phyloP scores from a whole-genome alignment of 805 yeast species.

The Yamadazyma philogaea region DNA sequence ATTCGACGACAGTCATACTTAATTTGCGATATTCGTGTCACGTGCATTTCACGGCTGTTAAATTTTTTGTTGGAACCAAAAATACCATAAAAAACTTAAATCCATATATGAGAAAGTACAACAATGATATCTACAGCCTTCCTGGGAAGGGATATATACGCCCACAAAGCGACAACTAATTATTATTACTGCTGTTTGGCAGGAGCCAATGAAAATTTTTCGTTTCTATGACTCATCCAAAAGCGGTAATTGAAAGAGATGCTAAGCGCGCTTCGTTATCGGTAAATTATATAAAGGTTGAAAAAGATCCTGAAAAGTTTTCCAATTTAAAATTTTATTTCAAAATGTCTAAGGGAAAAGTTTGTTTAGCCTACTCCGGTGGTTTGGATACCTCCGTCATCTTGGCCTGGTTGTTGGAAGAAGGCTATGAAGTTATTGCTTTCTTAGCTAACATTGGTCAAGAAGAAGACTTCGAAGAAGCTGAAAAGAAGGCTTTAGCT shows the following conservation, averaged over 20 bases:
- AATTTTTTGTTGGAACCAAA: no score
- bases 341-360: slow-evolving; percentile 93
- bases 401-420: slow-evolving; percentile 95
- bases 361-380: slow-evolving; percentile 98
- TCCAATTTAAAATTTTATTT: slow-evolving; percentile 3
- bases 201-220: slow-evolving; percentile 7
- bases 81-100: no score
- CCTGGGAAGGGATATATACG: no score
- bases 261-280: slow-evolving; percentile 31
- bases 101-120: no score
- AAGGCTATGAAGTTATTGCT: slow-evolving; percentile 97
- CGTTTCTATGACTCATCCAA: slow-evolving; percentile 14
- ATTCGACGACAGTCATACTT: no score
- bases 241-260: slow-evolving; percentile 12
- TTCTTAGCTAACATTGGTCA: slow-evolving; percentile 99
- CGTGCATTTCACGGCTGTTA: no score
- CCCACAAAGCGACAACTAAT: no score
- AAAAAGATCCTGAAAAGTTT: slow-evolving; percentile 13
- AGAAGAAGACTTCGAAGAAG: slow-evolving; percentile 98
- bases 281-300: slow-evolving; percentile 10
- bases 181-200: background rate
- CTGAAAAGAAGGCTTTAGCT: slow-evolving; percentile 91
- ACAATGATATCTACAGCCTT: no score
- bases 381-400: slow-evolving; percentile 98
- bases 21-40: no score